A percentile compares a stretch with the other conserved stretches of the same genome.
phyloP scores from a whole-genome alignment of 345 rosid genomes.

The Microthlaspi erraticum region DNA sequence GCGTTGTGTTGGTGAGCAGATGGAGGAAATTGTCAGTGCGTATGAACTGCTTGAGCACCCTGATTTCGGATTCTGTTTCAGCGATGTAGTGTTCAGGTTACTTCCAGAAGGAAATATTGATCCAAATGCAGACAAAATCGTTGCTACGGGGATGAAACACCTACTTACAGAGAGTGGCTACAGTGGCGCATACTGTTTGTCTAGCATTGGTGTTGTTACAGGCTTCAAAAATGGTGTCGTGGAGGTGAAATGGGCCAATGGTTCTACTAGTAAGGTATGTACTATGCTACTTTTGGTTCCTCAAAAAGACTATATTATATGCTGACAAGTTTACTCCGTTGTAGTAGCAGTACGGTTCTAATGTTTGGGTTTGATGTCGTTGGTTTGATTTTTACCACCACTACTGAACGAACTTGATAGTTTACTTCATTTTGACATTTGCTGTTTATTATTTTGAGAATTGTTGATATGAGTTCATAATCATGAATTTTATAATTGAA shows the following conservation, averaged over 20 bases:
- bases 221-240: constrained; percentile 75
- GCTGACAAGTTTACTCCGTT: neutral
- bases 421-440: too few species aligned
- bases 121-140: constrained; percentile 36
- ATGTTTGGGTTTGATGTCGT: too few species aligned
- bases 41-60: constrained; percentile 92
- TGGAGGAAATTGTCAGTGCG: constrained; percentile 76
- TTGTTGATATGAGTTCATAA: too few species aligned
- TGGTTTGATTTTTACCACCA: too few species aligned
- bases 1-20: constrained; percentile 38
- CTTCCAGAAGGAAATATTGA: constrained; percentile 24
- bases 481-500: too few species aligned
- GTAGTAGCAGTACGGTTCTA: neutral
- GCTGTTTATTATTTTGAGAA: too few species aligned
- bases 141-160: constrained; percentile 34
- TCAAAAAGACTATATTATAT: neutral
- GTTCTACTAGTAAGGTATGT: constrained; percentile 65
- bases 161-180: constrained; percentile 39
- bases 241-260: constrained; percentile 86
- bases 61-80: constrained; percentile 65
- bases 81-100: constrained; percentile 73
- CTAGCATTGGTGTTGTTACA: constrained; percentile 70
- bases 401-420: too few species aligned
- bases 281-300: constrained; percentile 16
- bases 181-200: constrained; percentile 46